Evolutionary conservation across 805 yeast genomes (phyloP).

Genomic region (Helenozyma rhizophorensis): DNA sequence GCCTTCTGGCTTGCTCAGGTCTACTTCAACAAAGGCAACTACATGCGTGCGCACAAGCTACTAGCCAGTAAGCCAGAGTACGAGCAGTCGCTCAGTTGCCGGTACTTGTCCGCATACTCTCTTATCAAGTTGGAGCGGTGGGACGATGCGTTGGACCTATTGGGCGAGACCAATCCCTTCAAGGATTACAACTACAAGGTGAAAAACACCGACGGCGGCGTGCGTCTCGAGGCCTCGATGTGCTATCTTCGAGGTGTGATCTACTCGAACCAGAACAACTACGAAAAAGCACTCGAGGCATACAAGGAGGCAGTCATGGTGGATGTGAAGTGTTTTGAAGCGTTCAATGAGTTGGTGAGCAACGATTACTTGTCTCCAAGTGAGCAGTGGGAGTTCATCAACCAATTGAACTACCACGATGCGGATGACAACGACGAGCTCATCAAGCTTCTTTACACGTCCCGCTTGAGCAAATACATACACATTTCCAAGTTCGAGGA

Average conservation of each 20-base stretch:
- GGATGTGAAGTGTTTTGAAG: conserved; percentile 91
- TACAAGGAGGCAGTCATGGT: conserved; percentile 81
- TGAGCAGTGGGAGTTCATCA: conserved; percentile 82
- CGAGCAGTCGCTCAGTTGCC: conserved; percentile 64
- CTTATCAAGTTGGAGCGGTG: conserved; percentile 66
- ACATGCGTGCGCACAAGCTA: conserved; percentile 71
- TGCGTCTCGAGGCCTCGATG: conserved; percentile 81
- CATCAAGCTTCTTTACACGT: conserved; percentile 69
- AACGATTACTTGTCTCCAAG: conserved; percentile 73
- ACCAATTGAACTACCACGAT: conserved; percentile 60
- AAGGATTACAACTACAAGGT: conserved; percentile 37
- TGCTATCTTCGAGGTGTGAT: conserved; percentile 81
- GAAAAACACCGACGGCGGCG: conserved; percentile 70
- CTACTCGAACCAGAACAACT: conserved; percentile 76
- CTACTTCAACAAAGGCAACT: conserved; percentile 70
- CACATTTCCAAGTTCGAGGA: conserved; percentile 56
- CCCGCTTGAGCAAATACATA: conserved; percentile 69
- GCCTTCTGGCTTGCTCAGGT: conserved; percentile 97
- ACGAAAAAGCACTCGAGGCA: conserved; percentile 81
- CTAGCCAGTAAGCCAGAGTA: conserved; percentile 52
- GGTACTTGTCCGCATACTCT: conserved; percentile 76
- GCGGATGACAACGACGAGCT: conserved; percentile 79
- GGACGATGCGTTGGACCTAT: conserved; percentile 85
- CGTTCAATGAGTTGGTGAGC: conserved; percentile 71
- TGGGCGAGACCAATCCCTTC: conserved; percentile 82